Evolutionary conservation across 192 early-diverging fungal species (phyloP).

Genomic region (Kickxella alabastrina): DNA sequence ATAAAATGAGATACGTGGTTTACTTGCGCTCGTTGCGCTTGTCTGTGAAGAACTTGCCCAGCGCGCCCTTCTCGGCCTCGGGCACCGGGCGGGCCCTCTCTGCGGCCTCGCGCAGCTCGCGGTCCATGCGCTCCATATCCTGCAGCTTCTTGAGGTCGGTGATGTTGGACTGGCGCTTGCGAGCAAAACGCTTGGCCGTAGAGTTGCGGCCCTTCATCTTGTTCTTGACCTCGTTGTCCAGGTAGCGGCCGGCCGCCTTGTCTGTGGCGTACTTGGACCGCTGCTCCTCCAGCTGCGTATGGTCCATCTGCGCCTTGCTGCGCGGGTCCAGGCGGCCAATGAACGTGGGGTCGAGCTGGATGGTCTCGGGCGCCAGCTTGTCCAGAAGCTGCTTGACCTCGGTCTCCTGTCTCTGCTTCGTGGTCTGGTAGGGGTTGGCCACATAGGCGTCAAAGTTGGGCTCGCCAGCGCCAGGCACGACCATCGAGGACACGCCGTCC

Average conservation of each 20-base stretch:
- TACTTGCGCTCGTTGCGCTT: slow-evolving; percentile 12
- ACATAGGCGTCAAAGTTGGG: slow-evolving; percentile 94
- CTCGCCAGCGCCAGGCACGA: slow-evolving; percentile 93
- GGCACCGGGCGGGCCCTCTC: slow-evolving; percentile 23
- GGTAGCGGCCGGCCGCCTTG: slow-evolving; percentile 28
- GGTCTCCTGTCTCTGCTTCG: slow-evolving; percentile 78
- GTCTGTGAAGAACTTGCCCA: slow-evolving; percentile 36
- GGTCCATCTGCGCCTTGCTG: slow-evolving; percentile 25
- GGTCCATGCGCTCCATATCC: slow-evolving; percentile 30
- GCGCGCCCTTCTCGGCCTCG: slow-evolving; percentile 33
- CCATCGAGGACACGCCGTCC: slow-evolving; percentile 70
- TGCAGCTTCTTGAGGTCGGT: slow-evolving; percentile 61
- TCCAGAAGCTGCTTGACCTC: slow-evolving; percentile 87
- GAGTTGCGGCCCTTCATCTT: slow-evolving; percentile 55
- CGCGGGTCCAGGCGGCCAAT: slow-evolving; percentile 76
- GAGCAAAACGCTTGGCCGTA: slow-evolving; percentile 66
- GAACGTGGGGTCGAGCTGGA: slow-evolving; percentile 76
- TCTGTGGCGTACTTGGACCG: slow-evolving; percentile 15
- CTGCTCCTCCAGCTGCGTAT: slow-evolving; percentile 7
- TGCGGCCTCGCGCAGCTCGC: slow-evolving; percentile 15
- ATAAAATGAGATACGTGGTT: no score
- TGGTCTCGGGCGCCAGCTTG: slow-evolving; percentile 93
- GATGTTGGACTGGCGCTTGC: slow-evolving; percentile 79
- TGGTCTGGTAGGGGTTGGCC: slow-evolving; percentile 90
- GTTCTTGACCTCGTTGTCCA: slow-evolving; percentile 37